Conservation (phyloP, 345 rosid species). For the Eucalyptus paniculata region DNA sequence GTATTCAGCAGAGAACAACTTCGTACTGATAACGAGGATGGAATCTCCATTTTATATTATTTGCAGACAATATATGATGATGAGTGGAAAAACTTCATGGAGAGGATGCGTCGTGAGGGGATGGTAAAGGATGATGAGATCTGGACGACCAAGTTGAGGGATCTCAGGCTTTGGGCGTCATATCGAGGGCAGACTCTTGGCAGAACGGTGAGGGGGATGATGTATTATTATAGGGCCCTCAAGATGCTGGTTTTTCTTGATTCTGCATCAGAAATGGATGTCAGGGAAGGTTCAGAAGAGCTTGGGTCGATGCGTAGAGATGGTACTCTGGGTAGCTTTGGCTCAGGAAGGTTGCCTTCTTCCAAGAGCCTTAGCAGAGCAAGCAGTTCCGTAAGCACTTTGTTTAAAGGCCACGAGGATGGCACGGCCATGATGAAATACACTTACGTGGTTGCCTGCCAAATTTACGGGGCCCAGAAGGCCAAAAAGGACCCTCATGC, state of each 20-base stretch:
- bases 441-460: constrained; percentile 93
- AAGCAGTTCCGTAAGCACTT: constrained; percentile 37
- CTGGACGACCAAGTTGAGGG: constrained; percentile 70
- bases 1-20: constrained; percentile 85
- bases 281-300: constrained; percentile 65
- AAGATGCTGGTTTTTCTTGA: constrained; percentile 94
- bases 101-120: constrained; percentile 89
- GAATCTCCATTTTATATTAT: constrained; percentile 79
- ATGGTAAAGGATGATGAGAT: constrained; percentile 56
- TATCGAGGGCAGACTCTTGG: constrained; percentile 95
- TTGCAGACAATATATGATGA: constrained; percentile 88
- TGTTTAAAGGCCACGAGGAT: constrained; percentile 77
- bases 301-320: constrained; percentile 62
- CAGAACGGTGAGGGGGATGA: constrained; percentile 98
- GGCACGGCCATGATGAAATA: constrained; percentile 93
- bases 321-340: constrained; percentile 17
- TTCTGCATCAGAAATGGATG: constrained; percentile 94
- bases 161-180: constrained; percentile 95
- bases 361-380: constrained; percentile 53
- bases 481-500: constrained; percentile 86
- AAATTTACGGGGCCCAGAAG: constrained; percentile 88
- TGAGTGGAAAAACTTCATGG: constrained; percentile 90
- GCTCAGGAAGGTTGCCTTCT: constrained; percentile 31
- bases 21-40: constrained; percentile 87
- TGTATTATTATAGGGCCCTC: constrained; percentile 94